These are phyloP conservation scores for Pythium aristosporum DNA, from an alignment of 352 stramenopile species.

Conservation along the genomic window DNA sequence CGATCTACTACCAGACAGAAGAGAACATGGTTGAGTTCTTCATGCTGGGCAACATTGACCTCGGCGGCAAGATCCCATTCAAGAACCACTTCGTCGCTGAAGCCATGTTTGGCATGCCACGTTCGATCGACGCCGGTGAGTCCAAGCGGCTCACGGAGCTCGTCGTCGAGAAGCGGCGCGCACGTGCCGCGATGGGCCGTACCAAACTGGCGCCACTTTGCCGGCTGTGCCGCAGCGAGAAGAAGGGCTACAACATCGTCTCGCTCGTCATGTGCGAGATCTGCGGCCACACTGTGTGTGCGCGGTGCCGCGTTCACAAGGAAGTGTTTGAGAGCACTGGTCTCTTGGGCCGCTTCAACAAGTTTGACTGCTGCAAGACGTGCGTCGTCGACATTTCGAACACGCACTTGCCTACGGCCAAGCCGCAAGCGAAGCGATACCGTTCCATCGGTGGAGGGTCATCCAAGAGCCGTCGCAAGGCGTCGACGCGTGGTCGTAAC, in stretches of 20 bases:
- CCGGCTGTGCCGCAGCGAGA: slow-evolving; percentile 21
- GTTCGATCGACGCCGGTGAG: slow-evolving; percentile 47
- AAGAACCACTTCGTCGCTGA: slow-evolving; percentile 35
- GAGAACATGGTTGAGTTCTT: slow-evolving; percentile 50
- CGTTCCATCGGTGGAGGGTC: neutral
- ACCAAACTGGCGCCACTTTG: slow-evolving; percentile 15
- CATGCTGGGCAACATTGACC: slow-evolving; percentile 34
- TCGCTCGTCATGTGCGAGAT: slow-evolving; percentile 24
- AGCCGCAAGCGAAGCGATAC: slow-evolving; percentile 4
- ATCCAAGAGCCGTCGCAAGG: neutral
- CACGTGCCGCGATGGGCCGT: slow-evolving; percentile 9
- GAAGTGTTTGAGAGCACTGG: slow-evolving; percentile 25
- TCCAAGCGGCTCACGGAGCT: slow-evolving; percentile 46
- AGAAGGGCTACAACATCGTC: slow-evolving; percentile 23
- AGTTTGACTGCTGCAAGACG: slow-evolving; percentile 28
- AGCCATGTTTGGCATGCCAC: slow-evolving; percentile 42
- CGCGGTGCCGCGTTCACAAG: slow-evolving; percentile 26
- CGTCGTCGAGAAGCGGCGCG: slow-evolving; percentile 10
- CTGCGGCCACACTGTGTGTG: slow-evolving; percentile 22
- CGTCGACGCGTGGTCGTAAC: slow-evolving; percentile 6
- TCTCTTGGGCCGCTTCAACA: slow-evolving; percentile 24
- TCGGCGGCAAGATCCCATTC: slow-evolving; percentile 24
- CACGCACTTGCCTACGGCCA: slow-evolving; percentile 21
- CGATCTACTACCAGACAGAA: slow-evolving; percentile 54
- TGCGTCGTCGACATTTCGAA: slow-evolving; percentile 23